Evolutionary conservation across 2,329 filamentous ascomycete species (phyloP).

Genomic region (Ophiocordyceps camponoti-rufipedis): DNA sequence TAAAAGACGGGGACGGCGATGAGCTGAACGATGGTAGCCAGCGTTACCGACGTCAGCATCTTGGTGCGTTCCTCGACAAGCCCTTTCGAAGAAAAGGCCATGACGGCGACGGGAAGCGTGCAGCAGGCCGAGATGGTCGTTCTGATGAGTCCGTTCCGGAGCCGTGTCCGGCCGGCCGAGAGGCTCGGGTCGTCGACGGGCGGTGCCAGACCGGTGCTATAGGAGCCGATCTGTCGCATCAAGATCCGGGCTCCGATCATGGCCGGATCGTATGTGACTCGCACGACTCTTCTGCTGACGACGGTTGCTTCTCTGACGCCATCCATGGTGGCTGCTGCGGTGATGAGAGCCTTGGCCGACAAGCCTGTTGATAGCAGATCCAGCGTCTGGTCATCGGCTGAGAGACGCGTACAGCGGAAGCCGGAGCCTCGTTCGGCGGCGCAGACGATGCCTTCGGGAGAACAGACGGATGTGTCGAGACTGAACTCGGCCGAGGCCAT

Average conservation of each 20-base stretch:
- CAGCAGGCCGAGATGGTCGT: conserved; percentile 11
- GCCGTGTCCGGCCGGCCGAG: conserved; percentile 11
- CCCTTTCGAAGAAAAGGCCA: conserved; percentile 13
- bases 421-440: conserved; percentile 10
- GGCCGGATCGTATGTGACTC: conserved; percentile 16
- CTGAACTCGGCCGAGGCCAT: conserved; percentile 17
- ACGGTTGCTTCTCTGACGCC: conserved; percentile 10
- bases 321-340: conserved; percentile 3
- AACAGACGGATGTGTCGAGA: conserved; percentile 8
- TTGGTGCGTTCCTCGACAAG: conserved; percentile 7
- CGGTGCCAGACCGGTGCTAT: conserved; percentile 11
- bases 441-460: conserved; percentile 10
- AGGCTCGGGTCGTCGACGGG: conserved; percentile 14
- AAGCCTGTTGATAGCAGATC: conserved; percentile 9
- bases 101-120: conserved; percentile 15
- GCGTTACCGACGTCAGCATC: conserved; percentile 16
- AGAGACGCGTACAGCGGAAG: conserved; percentile 11
- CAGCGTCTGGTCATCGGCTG: conserved; percentile 10
- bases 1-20: conserved; percentile 32
- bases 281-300: conserved; percentile 13
- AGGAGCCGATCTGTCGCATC: conserved; percentile 5
- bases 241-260: conserved; percentile 14
- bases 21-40: conserved; percentile 31
- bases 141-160: conserved; percentile 15
- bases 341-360: conserved; percentile 6